Conservation (phyloP, 192 early-diverging fungal species). For the Linnemannia exigua region DNA sequence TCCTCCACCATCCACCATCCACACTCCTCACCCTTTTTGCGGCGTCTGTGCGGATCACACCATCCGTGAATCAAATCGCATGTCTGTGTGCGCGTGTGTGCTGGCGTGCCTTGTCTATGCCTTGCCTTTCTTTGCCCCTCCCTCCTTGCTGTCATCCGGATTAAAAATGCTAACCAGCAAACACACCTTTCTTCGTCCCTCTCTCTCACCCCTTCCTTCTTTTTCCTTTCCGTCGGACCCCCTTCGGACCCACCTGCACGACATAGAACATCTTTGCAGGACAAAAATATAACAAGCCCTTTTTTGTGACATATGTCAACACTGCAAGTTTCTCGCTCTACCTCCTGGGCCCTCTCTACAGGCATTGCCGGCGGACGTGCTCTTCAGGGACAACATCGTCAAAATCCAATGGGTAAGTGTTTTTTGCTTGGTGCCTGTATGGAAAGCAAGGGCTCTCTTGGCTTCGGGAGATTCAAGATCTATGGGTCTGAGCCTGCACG, state of each 20-base stretch:
- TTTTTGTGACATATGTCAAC: constrained; percentile 85
- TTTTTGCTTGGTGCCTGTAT: background rate
- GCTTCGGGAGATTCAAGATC: background rate
- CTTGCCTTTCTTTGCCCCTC: too few species aligned
- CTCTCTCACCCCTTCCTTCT: background rate
- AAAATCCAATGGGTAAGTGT: background rate
- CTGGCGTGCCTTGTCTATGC: too few species aligned
- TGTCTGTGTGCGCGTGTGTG: background rate
- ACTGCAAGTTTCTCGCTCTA: constrained; percentile 84
- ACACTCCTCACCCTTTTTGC: too few species aligned
- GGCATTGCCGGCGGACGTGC: background rate
- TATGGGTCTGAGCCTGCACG: constrained; percentile 4
- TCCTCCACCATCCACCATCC: too few species aligned
- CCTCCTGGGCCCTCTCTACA: constrained; percentile 61
- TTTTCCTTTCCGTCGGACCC: background rate
- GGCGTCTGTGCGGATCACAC: background rate
- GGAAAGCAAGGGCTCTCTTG: background rate
- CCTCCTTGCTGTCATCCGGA: too few species aligned
- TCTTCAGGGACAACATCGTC: background rate
- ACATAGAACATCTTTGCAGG: constrained; percentile 76
- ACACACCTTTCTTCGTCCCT: background rate
- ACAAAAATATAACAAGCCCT: constrained; percentile 79
- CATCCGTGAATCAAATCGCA: background rate
- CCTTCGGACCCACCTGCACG: background rate
- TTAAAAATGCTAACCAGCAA: too few species aligned